Evolutionary conservation across 371 early-diverging fungal species (phyloP), one percentile per base, ranked within the genome.

Genomic region (Rhizopus microsporus): DNA sequence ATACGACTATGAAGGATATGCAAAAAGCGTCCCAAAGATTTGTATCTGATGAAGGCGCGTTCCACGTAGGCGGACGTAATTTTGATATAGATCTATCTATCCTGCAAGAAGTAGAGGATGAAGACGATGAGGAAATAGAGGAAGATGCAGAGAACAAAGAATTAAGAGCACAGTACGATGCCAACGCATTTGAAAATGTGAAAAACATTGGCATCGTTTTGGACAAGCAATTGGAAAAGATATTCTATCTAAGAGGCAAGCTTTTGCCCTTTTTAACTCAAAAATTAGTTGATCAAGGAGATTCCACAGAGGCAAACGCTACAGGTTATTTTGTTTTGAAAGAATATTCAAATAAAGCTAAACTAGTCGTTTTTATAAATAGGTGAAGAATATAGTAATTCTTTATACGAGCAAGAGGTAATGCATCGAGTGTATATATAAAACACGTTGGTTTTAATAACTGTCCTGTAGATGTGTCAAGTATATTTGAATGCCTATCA

Each of bases 381-480:
- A 59, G 77, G 80, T 38, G 68, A 78, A 51, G 79, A 77, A 54
- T 81, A 75, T 42, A 62, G 69, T n/a, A 44, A 63, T 16, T 74
- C 79, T 2, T 47, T 82, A 13, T 53, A 59, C 1, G 44, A 70
- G 2, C 82, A 82, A 55, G 80, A 77, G 55, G 65, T 68, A 56
- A 16, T 23, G 23, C 23, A 2, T 23, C 23, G 42, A 30, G n/a
- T 10, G 15, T 45, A 39, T 0, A 9, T 37, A 39, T 31, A 12
- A 9, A 10, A 48, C 4, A 7, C 13, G 10, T 48, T 10, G 13
- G 34, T 10, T 31, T 15, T 29, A 32, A 7, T 40, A 33, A 34
- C 23, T 15, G 7, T 35, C 31, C 17, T 47, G 7, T 63, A 63
- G 56, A 40, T 65, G 52, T 58, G 63, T 34, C 59, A 65, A 43